These are phyloP conservation scores for Saccharomyces hybrid DNA, from an alignment of 1,139 yeast genomes.

Conservation along the genomic window DNA sequence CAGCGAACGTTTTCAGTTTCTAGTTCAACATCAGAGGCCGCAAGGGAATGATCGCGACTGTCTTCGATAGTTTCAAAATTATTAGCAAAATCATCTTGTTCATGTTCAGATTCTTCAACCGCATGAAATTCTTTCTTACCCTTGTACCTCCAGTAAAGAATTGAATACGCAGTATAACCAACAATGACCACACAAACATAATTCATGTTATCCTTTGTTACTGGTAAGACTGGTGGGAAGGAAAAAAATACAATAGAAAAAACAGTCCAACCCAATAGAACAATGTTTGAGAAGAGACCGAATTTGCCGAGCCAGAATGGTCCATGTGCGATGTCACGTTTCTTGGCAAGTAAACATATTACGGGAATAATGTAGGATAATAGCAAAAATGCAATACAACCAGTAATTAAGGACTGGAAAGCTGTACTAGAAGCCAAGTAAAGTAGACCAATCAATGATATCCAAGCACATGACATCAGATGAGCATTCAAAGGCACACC, in stretches of 20 bases:
- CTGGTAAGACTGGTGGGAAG: slow-evolving; percentile 63
- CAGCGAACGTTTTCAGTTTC: not conserved
- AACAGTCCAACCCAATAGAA: slow-evolving; percentile 50
- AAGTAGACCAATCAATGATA: slow-evolving; percentile 44
- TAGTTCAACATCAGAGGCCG: not conserved
- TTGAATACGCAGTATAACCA: slow-evolving; percentile 47
- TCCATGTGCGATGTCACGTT: slow-evolving; percentile 58
- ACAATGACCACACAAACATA: slow-evolving; percentile 62
- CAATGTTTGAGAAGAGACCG: slow-evolving; percentile 49
- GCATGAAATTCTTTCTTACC: slow-evolving; percentile 36
- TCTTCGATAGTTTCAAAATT: slow-evolving; percentile 2
- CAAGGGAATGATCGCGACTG: not conserved
- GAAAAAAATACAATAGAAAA: slow-evolving; percentile 59
- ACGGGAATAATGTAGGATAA: slow-evolving; percentile 46
- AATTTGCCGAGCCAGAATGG: slow-evolving; percentile 62
- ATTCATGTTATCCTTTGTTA: slow-evolving; percentile 55
- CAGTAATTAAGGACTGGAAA: slow-evolving; percentile 49
- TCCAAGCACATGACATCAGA: slow-evolving; percentile 42
- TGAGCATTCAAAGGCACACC: slow-evolving; percentile 51
- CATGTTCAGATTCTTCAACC: slow-evolving; percentile 16
- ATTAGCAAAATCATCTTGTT: slow-evolving; percentile 6
- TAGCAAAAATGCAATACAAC: slow-evolving; percentile 46
- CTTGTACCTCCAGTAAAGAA: slow-evolving; percentile 47
- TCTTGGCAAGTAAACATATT: slow-evolving; percentile 46
- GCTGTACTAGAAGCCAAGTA: slow-evolving; percentile 50